Percentiles rank a stretch among this genome's conserved stretches.
Evolutionary conservation across 2,329 filamentous ascomycete genomes (phyloP).

Genomic region (Scolecobasidium constrictum): DNA sequence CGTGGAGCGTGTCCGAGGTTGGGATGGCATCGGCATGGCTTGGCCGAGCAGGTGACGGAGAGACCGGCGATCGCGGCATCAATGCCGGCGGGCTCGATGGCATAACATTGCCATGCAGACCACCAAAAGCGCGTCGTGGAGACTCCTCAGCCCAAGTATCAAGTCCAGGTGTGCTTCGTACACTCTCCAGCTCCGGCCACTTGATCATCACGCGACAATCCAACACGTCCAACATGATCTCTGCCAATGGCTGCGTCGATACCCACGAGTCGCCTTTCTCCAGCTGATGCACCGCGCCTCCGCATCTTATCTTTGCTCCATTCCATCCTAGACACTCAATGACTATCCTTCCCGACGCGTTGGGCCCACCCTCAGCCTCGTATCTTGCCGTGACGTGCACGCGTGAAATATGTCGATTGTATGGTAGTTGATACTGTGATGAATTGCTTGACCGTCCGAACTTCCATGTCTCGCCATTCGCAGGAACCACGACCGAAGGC

Average conservation of each 20-base stretch:
- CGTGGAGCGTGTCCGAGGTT: conserved; percentile 1
- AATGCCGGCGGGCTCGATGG: conserved; percentile 52
- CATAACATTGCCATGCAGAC: conserved; percentile 29
- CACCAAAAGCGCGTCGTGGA: conserved; percentile 17
- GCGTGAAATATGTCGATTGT: conserved; percentile 85
- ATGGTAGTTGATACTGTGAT: conserved; percentile 87
- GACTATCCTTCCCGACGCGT: conserved; percentile 69
- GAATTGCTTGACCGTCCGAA: conserved; percentile 94
- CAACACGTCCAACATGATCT: conserved; percentile 93
- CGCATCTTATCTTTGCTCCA: conserved; percentile 83
- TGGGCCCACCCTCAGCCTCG: conserved; percentile 54
- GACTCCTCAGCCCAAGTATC: conserved; percentile 53
- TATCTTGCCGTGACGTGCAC: conserved; percentile 86
- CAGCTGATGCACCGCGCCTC: conserved; percentile 76
- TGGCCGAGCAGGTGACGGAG: conserved; percentile 48
- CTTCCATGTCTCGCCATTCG: conserved; percentile 67
- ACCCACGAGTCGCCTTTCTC: conserved; percentile 81
- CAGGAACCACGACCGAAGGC: conserved; percentile 69
- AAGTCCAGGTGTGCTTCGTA: conserved; percentile 31
- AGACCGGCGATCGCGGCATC: conserved; percentile 65
- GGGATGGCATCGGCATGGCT: background rate
- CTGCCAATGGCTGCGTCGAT: conserved; percentile 75
- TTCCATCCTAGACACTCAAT: conserved; percentile 95
- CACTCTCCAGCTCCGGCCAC: conserved; percentile 56
- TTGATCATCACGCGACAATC: conserved; percentile 80